Conservation (phyloP, 2,329 filamentous ascomycete species). For the Monascus ruber region DNA sequence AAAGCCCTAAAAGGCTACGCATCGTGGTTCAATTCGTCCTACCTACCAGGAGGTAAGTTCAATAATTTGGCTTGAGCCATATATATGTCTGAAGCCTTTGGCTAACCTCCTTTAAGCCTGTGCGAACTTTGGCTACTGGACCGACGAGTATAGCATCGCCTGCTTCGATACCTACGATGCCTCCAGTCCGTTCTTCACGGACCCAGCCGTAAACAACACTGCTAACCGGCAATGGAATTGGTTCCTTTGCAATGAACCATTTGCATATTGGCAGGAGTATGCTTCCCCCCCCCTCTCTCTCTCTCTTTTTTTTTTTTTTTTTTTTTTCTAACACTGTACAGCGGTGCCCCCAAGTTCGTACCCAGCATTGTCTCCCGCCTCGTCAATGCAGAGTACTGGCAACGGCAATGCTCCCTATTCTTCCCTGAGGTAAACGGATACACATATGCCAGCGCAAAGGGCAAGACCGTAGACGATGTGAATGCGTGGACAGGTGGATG, state of each 20-base stretch:
- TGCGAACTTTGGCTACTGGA: conserved; percentile 39
- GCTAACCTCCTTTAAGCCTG: conserved; percentile 28
- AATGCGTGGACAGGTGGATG: conserved; percentile 49
- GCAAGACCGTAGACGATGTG: conserved; percentile 37
- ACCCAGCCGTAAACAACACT: conserved; percentile 36
- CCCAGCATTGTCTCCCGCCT: conserved; percentile 44
- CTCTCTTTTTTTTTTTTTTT: conserved; percentile 10
- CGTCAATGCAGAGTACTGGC: conserved; percentile 41
- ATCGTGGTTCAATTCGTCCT: conserved; percentile 38
- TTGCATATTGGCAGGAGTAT: conserved; percentile 45
- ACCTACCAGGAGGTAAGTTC: conserved; percentile 39
- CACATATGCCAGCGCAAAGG: conserved; percentile 38
- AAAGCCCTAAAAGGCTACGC: conserved; percentile 45
- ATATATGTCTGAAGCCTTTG: neutral
- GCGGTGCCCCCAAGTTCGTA: conserved; percentile 36
- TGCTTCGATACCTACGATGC: conserved; percentile 46
- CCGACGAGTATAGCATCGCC: conserved; percentile 28
- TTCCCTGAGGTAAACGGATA: conserved; percentile 43
- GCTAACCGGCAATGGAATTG: conserved; percentile 47
- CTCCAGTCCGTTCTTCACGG: conserved; percentile 39
- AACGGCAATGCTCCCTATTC: conserved; percentile 43
- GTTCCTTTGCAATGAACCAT: conserved; percentile 54
- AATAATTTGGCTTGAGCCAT: neutral
- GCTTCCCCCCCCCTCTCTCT: conserved; percentile 5
- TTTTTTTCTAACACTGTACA: conserved; percentile 25